Evolutionary conservation across 1,284 basidiomycete species (phyloP).

Genomic region (Malassezia slooffiae): DNA sequence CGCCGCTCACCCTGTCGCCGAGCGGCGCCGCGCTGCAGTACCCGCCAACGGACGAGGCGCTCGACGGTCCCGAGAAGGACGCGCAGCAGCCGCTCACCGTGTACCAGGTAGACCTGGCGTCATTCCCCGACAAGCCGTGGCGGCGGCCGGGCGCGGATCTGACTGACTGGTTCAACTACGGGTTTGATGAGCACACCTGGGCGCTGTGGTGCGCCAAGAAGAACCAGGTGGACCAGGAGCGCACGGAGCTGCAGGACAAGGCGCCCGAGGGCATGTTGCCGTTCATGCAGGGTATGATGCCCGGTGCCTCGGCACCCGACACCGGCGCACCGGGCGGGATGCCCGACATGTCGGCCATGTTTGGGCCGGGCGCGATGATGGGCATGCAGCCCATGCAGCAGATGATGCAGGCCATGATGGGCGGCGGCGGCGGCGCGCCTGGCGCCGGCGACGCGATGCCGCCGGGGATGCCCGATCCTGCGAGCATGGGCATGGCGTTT

Average conservation of each 20-base stretch:
- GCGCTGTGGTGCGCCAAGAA: slow-evolving; percentile 78
- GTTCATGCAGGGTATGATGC: background rate
- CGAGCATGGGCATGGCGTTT: no score
- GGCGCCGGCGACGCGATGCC: no score
- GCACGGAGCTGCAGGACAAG: slow-evolving; percentile 50
- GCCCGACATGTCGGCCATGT: slow-evolving; percentile 33
- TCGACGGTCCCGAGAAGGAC: slow-evolving; percentile 43
- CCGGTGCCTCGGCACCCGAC: background rate
- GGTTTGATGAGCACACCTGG: slow-evolving; percentile 94
- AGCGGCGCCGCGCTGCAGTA: slow-evolving; percentile 27
- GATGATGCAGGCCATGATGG: slow-evolving; percentile 39
- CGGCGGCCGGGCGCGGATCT: slow-evolving; percentile 80
- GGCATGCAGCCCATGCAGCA: slow-evolving; percentile 28
- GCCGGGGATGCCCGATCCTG: background rate
- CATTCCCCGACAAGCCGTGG: slow-evolving; percentile 75
- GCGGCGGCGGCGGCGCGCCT: no score
- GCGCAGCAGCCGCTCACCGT: slow-evolving; percentile 55
- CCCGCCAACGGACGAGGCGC: slow-evolving; percentile 32
- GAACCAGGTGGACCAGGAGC: slow-evolving; percentile 66
- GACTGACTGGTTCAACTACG: slow-evolving; percentile 98
- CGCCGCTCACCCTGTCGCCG: slow-evolving; percentile 25
- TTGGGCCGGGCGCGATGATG: slow-evolving; percentile 22
- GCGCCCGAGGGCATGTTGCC: background rate
- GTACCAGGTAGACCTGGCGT: slow-evolving; percentile 72
- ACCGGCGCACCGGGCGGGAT: slow-evolving; percentile 19